These are phyloP conservation scores for Kuraishia ogatae DNA, from an alignment of 805 yeast species.

Conservation along the genomic window DNA sequence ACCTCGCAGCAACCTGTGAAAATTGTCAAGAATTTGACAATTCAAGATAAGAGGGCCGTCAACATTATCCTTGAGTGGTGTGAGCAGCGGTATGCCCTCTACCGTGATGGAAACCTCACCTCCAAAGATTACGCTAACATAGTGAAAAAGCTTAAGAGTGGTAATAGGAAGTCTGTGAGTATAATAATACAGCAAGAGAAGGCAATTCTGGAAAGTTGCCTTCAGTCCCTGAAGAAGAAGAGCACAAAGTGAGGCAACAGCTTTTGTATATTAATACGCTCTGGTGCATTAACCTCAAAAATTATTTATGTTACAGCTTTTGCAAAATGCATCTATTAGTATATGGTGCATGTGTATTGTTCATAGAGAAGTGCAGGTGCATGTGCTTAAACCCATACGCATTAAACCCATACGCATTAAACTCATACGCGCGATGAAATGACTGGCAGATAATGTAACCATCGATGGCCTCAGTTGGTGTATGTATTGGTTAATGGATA, in stretches of 20 bases:
- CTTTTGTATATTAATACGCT: background rate
- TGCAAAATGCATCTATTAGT: too few relatives aligned
- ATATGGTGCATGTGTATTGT: too few relatives aligned
- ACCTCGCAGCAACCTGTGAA: slow-evolving; percentile 4
- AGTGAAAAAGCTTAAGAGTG: slow-evolving; percentile 6
- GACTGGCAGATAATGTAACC: too few relatives aligned
- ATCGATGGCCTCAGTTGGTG: too few relatives aligned
- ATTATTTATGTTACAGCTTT: too few relatives aligned
- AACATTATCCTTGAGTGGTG: slow-evolving; percentile 10
- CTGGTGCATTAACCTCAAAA: too few relatives aligned
- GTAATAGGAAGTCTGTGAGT: slow-evolving; percentile 1
- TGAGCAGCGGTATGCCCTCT: slow-evolving; percentile 8
- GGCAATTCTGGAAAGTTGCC: slow-evolving; percentile 5
- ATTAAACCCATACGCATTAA: too few relatives aligned
- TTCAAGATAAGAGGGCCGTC: slow-evolving; percentile 7
- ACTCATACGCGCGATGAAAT: too few relatives aligned
- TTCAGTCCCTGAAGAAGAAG: slow-evolving; percentile 22
- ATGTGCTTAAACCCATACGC: too few relatives aligned
- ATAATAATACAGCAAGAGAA: slow-evolving; percentile 7
- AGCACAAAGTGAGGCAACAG: slow-evolving; percentile 78
- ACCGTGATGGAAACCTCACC: slow-evolving; percentile 6
- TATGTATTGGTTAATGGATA: too few relatives aligned
- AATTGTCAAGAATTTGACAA: slow-evolving; percentile 4
- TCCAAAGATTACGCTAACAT: slow-evolving; percentile 9
- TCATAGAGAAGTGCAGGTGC: too few relatives aligned